Evolutionary conservation across 2,329 filamentous ascomycete genomes (phyloP).

Genomic region (Pseudodiploospora longispora): DNA sequence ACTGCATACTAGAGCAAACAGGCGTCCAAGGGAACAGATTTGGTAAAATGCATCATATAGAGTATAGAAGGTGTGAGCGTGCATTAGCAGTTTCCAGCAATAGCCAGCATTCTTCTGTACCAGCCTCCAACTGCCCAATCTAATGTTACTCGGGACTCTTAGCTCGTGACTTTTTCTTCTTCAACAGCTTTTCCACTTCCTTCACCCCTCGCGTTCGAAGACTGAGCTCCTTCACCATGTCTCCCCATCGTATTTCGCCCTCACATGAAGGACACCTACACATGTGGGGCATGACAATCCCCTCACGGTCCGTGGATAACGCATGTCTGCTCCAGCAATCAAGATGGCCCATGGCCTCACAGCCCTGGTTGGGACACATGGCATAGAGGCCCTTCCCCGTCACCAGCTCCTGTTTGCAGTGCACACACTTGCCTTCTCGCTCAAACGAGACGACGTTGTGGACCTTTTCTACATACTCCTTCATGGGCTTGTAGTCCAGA

Average conservation of each 20-base stretch:
- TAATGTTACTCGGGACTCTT: conserved; percentile 12
- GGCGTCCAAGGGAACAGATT: too few relatives aligned
- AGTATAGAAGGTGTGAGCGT: too few relatives aligned
- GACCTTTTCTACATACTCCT: conserved; percentile 47
- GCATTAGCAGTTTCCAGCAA: background rate
- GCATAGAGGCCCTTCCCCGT: conserved; percentile 45
- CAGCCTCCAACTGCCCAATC: too few relatives aligned
- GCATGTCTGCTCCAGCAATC: conserved; percentile 51
- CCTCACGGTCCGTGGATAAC: conserved; percentile 27
- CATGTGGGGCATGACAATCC: conserved; percentile 54
- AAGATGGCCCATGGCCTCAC: conserved; percentile 51
- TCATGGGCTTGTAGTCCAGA: conserved; percentile 47
- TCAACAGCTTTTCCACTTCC: conserved; percentile 62
- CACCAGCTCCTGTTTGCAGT: conserved; percentile 40
- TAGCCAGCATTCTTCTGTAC: conserved; percentile 2
- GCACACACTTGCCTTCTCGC: conserved; percentile 44
- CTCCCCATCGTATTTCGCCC: conserved; percentile 56
- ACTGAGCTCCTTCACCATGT: conserved; percentile 76
- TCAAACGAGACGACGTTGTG: conserved; percentile 48
- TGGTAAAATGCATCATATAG: too few relatives aligned
- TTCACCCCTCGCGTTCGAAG: conserved; percentile 62
- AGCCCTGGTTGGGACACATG: conserved; percentile 45
- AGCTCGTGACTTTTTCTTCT: conserved; percentile 39
- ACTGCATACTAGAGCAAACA: too few relatives aligned
- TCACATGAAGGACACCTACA: conserved; percentile 68